Conservation (phyloP, 495 filamentous ascomycete species). For the Podospora pseudopauciseta region DNA sequence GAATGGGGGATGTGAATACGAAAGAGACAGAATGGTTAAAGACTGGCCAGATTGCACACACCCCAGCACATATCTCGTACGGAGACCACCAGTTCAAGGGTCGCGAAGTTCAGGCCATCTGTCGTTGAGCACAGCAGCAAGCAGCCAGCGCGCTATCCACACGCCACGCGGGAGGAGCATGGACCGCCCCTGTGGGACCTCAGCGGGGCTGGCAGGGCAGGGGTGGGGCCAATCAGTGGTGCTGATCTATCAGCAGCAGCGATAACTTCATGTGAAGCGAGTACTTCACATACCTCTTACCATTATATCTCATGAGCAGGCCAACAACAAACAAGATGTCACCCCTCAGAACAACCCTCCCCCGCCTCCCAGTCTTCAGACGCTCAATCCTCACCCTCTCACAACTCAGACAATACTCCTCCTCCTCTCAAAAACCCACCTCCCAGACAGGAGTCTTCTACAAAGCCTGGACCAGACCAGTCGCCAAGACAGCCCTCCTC, state of each 20-base stretch:
- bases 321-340: slow-evolving; percentile 5
- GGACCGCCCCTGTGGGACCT: background rate
- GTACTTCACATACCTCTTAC: too few relatives aligned
- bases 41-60: slow-evolving; percentile 33
- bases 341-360: slow-evolving; percentile 10
- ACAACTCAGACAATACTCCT: slow-evolving; percentile 15
- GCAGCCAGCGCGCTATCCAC: background rate
- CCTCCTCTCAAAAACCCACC: slow-evolving; percentile 14
- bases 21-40: background rate
- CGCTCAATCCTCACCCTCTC: background rate
- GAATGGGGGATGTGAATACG: background rate
- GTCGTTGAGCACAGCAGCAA: slow-evolving; percentile 13
- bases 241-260: background rate
- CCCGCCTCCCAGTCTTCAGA: background rate
- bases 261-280: too few relatives aligned
- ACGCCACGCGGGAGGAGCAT: background rate
- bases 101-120: slow-evolving; percentile 27
- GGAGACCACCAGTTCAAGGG: slow-evolving; percentile 3
- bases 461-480: slow-evolving; percentile 70
- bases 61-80: background rate
- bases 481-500: slow-evolving; percentile 80
- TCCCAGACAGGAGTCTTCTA: slow-evolving; percentile 58
- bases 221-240: background rate
- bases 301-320: too few relatives aligned
- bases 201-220: background rate